A percentile compares a stretch with the other conserved stretches of the same genome.
These are phyloP conservation scores for Cordia subcordata DNA, from an alignment of 257 asterid species.

Conservation along the genomic window DNA sequence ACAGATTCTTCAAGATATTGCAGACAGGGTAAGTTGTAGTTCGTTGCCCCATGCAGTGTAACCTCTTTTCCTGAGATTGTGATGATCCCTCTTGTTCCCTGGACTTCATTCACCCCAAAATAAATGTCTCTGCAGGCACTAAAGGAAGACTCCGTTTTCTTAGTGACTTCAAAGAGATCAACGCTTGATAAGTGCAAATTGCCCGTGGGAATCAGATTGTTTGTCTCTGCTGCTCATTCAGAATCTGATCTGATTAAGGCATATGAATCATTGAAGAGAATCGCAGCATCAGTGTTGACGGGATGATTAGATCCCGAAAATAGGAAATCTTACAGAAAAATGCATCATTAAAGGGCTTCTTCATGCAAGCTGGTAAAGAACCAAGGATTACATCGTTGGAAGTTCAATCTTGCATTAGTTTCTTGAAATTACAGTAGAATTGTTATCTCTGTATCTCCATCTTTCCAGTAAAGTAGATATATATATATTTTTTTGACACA, in stretches of 20 bases:
- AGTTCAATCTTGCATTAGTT: neutral
- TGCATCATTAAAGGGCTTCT: neutral
- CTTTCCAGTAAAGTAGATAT: neutral
- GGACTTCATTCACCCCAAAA: neutral
- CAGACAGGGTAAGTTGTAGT: constrained; percentile 41
- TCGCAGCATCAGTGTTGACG: constrained; percentile 32
- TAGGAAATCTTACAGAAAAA: neutral
- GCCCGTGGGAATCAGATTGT: constrained; percentile 71
- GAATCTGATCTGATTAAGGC: constrained; percentile 65
- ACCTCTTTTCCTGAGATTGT: neutral
- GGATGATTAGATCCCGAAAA: constrained; percentile 17
- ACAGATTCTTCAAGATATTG: constrained; percentile 38
- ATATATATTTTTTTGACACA: too few species aligned
- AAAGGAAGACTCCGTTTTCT: constrained; percentile 62
- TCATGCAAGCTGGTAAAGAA: neutral
- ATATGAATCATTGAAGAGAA: constrained; percentile 56
- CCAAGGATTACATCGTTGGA: neutral
- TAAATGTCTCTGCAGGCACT: constrained; percentile 45
- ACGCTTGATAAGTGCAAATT: constrained; percentile 74
- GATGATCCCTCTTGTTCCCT: neutral
- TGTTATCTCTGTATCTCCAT: neutral
- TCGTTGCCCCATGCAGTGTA: neutral
- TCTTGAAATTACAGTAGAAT: neutral
- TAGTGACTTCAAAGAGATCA: constrained; percentile 69
- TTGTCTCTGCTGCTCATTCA: constrained; percentile 75